A percentile compares a stretch with the other conserved stretches of the same genome.
Conservation (phyloP, 306 rosid genomes). For the Citrullus colocynthis region DNA sequence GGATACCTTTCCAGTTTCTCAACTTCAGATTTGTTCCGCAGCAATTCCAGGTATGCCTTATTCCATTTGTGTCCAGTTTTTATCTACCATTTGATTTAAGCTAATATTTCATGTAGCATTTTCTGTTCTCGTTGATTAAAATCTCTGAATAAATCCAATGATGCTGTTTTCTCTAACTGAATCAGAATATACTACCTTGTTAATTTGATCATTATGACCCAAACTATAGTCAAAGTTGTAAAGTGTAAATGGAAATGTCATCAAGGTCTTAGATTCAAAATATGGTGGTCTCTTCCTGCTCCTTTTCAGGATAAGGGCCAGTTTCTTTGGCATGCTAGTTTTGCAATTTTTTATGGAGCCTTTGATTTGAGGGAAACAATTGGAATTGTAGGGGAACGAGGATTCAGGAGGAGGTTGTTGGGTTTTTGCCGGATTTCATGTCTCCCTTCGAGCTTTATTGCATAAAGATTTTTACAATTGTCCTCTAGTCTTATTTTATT, state of each 20-base stretch:
- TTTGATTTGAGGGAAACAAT: background rate
- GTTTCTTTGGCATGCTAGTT: background rate
- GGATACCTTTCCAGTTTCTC: constrained; percentile 97
- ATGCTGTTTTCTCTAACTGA: background rate
- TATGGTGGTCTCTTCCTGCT: background rate
- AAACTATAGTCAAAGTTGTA: background rate
- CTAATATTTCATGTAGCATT: background rate
- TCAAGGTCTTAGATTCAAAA: background rate
- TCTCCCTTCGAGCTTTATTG: background rate
- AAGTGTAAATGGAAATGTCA: background rate
- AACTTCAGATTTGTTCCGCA: constrained; percentile 95
- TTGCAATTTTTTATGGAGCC: background rate
- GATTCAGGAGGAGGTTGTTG: background rate
- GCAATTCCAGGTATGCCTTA: constrained; percentile 67
- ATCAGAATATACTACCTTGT: background rate
- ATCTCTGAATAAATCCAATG: background rate
- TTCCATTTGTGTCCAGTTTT: background rate
- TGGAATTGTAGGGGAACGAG: background rate
- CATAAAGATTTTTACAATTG: background rate
- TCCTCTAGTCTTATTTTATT: too few species aligned
- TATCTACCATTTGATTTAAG: background rate
- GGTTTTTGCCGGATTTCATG: background rate
- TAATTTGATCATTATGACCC: background rate
- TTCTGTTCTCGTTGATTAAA: background rate
- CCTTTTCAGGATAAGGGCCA: background rate